Evolutionary conservation across 257 asterid species (phyloP).

Genomic region (Solanum chmielewskii): DNA sequence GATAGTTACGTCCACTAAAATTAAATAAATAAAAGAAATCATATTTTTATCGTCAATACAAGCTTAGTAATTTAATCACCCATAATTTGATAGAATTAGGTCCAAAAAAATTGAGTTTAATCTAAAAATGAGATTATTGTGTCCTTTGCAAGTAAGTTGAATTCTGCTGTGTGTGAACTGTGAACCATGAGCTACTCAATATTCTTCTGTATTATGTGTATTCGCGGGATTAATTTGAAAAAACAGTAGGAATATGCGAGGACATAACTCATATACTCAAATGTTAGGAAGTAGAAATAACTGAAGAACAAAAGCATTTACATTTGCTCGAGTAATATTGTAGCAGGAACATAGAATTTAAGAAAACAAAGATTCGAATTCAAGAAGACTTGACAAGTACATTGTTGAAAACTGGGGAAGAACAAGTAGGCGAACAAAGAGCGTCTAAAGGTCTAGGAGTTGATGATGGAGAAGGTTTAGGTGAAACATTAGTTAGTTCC

Average conservation of each 20-base stretch:
- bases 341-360: background rate
- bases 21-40: too few relatives aligned
- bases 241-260: too few relatives aligned
- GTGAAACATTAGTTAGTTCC: slow-evolving; percentile 78
- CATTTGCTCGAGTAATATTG: background rate
- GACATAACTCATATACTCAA: background rate
- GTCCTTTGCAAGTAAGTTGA: background rate
- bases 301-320: background rate
- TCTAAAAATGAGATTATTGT: background rate
- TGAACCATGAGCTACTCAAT: too few relatives aligned
- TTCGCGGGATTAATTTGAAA: too few relatives aligned
- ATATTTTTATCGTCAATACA: too few relatives aligned
- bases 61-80: accelerated
- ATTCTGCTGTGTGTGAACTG: background rate
- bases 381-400: slow-evolving; percentile 7
- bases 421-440: slow-evolving; percentile 25
- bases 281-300: background rate
- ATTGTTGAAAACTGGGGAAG: slow-evolving; percentile 5
- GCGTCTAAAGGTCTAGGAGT: slow-evolving; percentile 24
- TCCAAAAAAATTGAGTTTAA: too few relatives aligned
- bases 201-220: too few relatives aligned
- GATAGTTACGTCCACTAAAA: too few relatives aligned
- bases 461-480: slow-evolving; percentile 17
- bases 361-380: background rate
- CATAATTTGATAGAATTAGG: too few relatives aligned